Conservation (phyloP, 2,329 filamentous ascomycete genomes). For the Aspergillus sp. region DNA sequence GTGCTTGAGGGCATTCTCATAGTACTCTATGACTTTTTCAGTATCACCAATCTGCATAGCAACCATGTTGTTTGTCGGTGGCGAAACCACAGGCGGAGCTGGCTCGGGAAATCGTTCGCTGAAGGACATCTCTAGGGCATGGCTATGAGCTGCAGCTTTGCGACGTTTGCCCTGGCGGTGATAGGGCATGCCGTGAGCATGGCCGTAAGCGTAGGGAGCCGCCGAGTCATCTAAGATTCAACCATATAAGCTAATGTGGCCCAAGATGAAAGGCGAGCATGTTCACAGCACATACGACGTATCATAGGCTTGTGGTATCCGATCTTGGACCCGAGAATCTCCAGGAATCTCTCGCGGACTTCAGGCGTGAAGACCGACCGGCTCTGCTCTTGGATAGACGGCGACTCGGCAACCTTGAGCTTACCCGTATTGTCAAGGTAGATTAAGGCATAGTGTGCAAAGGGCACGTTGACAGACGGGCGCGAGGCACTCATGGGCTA, state of each 20-base stretch:
- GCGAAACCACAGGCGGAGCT: slow-evolving; percentile 28
- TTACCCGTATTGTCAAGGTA: slow-evolving; percentile 41
- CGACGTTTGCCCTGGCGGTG: slow-evolving; percentile 38
- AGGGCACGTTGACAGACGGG: slow-evolving; percentile 34
- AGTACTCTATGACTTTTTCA: slow-evolving; percentile 44
- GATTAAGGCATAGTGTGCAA: slow-evolving; percentile 42
- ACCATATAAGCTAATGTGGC: slow-evolving; percentile 6
- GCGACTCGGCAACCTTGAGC: slow-evolving; percentile 38
- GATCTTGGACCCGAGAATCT: slow-evolving; percentile 37
- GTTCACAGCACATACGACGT: slow-evolving; percentile 31
- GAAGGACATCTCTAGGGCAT: slow-evolving; percentile 24
- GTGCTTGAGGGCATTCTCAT: slow-evolving; percentile 45
- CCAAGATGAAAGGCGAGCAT: not conserved
- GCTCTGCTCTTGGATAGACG: slow-evolving; percentile 37
- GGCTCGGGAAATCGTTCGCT: slow-evolving; percentile 29
- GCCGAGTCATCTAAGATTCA: slow-evolving; percentile 17
- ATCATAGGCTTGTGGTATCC: slow-evolving; percentile 33
- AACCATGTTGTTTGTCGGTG: slow-evolving; percentile 32
- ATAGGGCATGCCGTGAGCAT: slow-evolving; percentile 17
- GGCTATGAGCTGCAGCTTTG: slow-evolving; percentile 27
- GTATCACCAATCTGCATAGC: slow-evolving; percentile 45
- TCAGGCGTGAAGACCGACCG: slow-evolving; percentile 39
- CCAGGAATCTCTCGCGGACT: slow-evolving; percentile 41
- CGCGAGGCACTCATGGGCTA: slow-evolving; percentile 36
- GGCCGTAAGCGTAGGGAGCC: slow-evolving; percentile 22